Evolutionary conservation across 805 yeast genomes (phyloP).

Genomic region (Barnettozyma wickerhamii): DNA sequence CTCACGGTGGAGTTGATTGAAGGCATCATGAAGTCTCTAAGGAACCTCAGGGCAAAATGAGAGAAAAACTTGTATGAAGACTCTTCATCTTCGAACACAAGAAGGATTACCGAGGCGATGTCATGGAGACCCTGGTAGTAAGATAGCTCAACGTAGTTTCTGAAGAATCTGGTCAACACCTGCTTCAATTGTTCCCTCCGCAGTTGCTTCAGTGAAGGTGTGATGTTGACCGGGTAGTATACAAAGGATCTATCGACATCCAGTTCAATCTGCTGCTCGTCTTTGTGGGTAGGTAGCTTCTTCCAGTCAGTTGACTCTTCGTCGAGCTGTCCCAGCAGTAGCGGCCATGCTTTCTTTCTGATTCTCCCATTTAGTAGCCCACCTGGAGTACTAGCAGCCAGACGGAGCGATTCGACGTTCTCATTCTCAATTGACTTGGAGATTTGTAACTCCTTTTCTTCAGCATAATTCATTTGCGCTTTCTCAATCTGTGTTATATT

Average conservation of each 20-base stretch:
- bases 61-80: slow-evolving; percentile 38
- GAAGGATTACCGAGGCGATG: slow-evolving; percentile 60
- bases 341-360: slow-evolving; percentile 24
- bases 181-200: slow-evolving; percentile 25
- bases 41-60: slow-evolving; percentile 49
- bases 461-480: too few relatives aligned
- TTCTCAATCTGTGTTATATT: too few relatives aligned
- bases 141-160: slow-evolving; percentile 55
- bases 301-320: slow-evolving; percentile 30
- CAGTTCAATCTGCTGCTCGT: slow-evolving; percentile 72
- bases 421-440: too few relatives aligned
- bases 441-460: too few relatives aligned
- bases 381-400: too few relatives aligned
- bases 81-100: slow-evolving; percentile 41
- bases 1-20: slow-evolving; percentile 60
- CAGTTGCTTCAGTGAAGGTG: slow-evolving; percentile 16
- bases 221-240: slow-evolving; percentile 28
- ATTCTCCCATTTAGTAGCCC: too few relatives aligned
- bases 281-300: slow-evolving; percentile 41
- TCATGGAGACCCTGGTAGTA: slow-evolving; percentile 97
- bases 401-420: too few relatives aligned
- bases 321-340: slow-evolving; percentile 33
- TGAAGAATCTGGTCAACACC: slow-evolving; percentile 50
- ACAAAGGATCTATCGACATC: slow-evolving; percentile 76
- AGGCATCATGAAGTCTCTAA: slow-evolving; percentile 84